Evolutionary conservation across 208 protist species (phyloP), one percentile per base, ranked within the genome.

Genomic region (Endotrypanum monterogeii): DNA sequence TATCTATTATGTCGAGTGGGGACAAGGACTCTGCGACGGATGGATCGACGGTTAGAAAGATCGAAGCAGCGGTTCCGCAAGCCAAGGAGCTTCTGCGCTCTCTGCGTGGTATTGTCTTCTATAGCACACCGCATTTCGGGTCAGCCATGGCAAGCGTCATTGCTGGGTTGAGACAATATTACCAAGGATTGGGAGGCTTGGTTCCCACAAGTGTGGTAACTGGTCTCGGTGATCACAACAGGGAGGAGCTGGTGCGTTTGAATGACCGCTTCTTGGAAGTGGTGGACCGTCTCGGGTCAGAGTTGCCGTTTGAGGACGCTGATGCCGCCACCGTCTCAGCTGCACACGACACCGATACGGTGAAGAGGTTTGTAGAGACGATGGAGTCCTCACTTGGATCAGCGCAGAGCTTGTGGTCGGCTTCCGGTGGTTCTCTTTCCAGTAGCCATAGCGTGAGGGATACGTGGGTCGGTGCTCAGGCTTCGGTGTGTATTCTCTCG

Each of bases 81-180:
- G 75, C 78, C 25, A 70, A 23, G 2, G n/a, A 18, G 66, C 76
- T 92, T 1, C 68, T 93, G 51, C 67, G 76, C 14, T 76, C 80
- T 23, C 63, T 87, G 0, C 80, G 84, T 11, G 89, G 89, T n/a
- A 79, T 89, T 35, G 89, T 93, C 30, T 93, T 93, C 55, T 93
- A 90, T 75, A 77, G 82, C 20, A 93, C 89, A 8, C 89, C 89
- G 25, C 89, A 93, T 76, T 93, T 93, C 81, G 89, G 89, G 2
- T 85, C 89, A 11, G 79, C 78, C 4, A 70, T 93, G 23, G 86
- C 86, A 7, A 90, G 85, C 61, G 76, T 91, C 25, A 83, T 91
- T 46, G 87, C 89, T 0, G 83, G 83, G 11, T 46, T 90, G 35
- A 73, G 83, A 62, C 77, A 84, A 48, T 89, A 88, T 70, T 93